These are phyloP conservation scores for Suillus paluster DNA, from an alignment of 768 basidiomycete species.

Conservation along the genomic window DNA sequence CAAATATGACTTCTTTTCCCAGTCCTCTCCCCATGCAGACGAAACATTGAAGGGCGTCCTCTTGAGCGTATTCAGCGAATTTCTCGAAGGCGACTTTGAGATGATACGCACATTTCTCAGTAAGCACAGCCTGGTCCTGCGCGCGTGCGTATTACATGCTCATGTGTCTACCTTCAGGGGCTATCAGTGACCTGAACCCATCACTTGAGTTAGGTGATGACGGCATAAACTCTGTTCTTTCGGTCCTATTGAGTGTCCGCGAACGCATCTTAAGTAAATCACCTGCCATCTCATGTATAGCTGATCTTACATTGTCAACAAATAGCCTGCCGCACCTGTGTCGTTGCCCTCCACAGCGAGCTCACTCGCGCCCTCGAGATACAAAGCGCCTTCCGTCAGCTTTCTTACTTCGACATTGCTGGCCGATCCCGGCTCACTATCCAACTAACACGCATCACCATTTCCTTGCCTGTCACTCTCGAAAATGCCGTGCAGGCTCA, in stretches of 20 bases:
- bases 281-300: conserved; percentile 7
- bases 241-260: conserved; percentile 69
- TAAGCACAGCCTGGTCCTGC: conserved; percentile 39
- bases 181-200: conserved; percentile 81
- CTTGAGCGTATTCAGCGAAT: conserved; percentile 77
- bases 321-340: conserved; percentile 75
- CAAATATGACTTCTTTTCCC: conserved; percentile 56
- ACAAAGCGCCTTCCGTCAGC: conserved; percentile 73
- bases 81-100: conserved; percentile 87
- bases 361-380: conserved; percentile 81
- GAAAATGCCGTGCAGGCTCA: conserved; percentile 69
- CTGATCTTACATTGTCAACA: background rate
- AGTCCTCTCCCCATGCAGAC: conserved; percentile 63
- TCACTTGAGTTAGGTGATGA: conserved; percentile 79
- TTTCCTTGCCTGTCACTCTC: conserved; percentile 73
- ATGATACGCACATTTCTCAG: conserved; percentile 77
- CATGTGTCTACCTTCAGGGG: conserved; percentile 45
- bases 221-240: conserved; percentile 75
- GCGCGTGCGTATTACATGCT: background rate
- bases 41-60: conserved; percentile 81
- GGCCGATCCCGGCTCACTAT: conserved; percentile 78
- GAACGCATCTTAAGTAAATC: conserved; percentile 73
- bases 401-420: conserved; percentile 78
- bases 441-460: conserved; percentile 76
- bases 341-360: conserved; percentile 73